Percentiles rank a stretch among this genome's conserved stretches.
Conservation (phyloP, 352 stramenopile species). For the Porosira glacialis region DNA sequence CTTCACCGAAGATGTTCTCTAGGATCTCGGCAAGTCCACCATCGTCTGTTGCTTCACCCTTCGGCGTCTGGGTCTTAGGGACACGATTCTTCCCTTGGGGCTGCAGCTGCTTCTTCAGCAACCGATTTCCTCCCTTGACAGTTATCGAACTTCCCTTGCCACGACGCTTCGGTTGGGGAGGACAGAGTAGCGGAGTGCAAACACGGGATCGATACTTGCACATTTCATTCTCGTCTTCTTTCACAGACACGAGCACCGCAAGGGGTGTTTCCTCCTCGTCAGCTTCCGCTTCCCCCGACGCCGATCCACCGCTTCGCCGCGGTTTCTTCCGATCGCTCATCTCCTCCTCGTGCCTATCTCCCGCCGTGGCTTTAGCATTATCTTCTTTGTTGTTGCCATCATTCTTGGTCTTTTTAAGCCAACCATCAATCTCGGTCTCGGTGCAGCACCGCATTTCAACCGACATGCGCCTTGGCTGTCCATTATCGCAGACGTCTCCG, state of each 20-base stretch:
- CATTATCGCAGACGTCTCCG: slow-evolving; percentile 60
- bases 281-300: too few relatives aligned
- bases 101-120: too few relatives aligned
- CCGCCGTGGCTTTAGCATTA: not conserved
- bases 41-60: too few relatives aligned
- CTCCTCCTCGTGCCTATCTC: not conserved
- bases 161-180: slow-evolving; percentile 1
- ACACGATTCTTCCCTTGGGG: too few relatives aligned
- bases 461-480: slow-evolving; percentile 40
- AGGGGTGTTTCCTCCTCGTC: slow-evolving; percentile 13
- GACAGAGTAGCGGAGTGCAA: slow-evolving; percentile 51
- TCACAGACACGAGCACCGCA: slow-evolving; percentile 28
- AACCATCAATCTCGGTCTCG: slow-evolving; percentile 43
- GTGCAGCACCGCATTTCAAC: slow-evolving; percentile 68
- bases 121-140: not conserved
- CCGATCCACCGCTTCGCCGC: too few relatives aligned
- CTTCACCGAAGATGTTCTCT: too few relatives aligned
- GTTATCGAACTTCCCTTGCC: not conserved
- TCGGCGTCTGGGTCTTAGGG: too few relatives aligned
- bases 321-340: not conserved
- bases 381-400: slow-evolving; percentile 7
- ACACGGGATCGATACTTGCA: slow-evolving; percentile 44
- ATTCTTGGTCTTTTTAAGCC: too few relatives aligned
- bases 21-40: too few relatives aligned
- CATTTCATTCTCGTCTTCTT: slow-evolving; percentile 38